phyloP scores from a whole-genome alignment of 805 yeast species.

The Monosporozyma siamensis region DNA sequence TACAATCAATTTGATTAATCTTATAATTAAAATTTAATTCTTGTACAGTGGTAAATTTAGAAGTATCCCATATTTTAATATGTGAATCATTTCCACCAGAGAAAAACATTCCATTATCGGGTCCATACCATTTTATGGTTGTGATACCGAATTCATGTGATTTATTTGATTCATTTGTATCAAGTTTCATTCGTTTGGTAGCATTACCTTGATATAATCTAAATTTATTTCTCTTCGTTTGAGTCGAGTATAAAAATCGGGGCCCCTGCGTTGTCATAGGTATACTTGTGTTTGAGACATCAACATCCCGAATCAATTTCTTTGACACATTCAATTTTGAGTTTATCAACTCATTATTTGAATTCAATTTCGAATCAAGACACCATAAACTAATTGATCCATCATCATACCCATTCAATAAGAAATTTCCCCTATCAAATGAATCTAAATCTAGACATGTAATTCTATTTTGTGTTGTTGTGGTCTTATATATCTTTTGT shows the following conservation, averaged over 20 bases:
- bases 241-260: conserved; percentile 15
- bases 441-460: conserved; percentile 12
- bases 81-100: conserved; percentile 73
- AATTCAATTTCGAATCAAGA: conserved; percentile 16
- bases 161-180: no score
- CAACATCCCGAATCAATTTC: background rate
- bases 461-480: background rate
- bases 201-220: conserved; percentile 12
- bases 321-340: conserved; percentile 20
- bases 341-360: conserved; percentile 18
- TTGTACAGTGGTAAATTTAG: conserved; percentile 54
- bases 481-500: conserved; percentile 2
- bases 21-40: conserved; percentile 51
- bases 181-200: background rate
- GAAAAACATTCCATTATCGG: conserved; percentile 77
- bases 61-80: conserved; percentile 76
- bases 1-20: conserved; percentile 52
- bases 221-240: conserved; percentile 16
- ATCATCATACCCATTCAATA: conserved; percentile 21
- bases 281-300: background rate
- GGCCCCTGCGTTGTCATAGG: background rate
- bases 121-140: conserved; percentile 77
- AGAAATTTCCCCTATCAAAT: conserved; percentile 13
- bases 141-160: conserved; percentile 67
- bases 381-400: conserved; percentile 31